Base-by-base conservation (phyloP, 345 rosid genomes). In the Noccaea bulbosa region DNA sequence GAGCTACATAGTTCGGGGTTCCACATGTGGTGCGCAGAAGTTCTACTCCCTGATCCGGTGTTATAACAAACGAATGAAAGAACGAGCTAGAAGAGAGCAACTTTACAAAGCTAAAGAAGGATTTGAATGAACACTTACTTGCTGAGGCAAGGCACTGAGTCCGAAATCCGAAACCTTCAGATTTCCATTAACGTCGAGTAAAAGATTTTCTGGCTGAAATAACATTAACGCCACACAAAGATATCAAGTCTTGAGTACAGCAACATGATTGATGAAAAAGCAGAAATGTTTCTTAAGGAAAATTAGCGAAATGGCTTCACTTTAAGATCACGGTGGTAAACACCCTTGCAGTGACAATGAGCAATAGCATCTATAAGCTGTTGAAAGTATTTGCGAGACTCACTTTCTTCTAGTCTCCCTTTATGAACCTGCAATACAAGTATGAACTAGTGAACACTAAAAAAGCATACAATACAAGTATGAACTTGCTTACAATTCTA, bases 1-100 rank as follows among this genome's bases (percentile, higher is more conserved):
- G 99, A 68, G 97, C 97, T 30, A 89, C 99, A 61, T 94, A 94
- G 82, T 94, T 94, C 17, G 97, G 97, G 62, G 97, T 94, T 81
- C 99, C 99, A 79, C 99, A 94, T 20, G 97, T 84, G 8, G 99
- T 93, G 54, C 81, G 93, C 59, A 91, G 85, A 74, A 93, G 91
- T 68, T 96, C 93, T 77, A 91, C 95, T 47, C 89, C 99, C 99
- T 94, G 78, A 77, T 33, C 49, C 47, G 69, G 40, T 51, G 45
- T 37, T 37, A 6, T 72, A 66, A 79, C 75, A 70, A 53, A 72
- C 58, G n/a, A 61, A 73, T 35, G 35, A 54, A 61, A 75, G 67
- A 41, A 61, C 73, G 67, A 41, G 20, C 69, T 53, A 35, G 20
- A 64, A 55, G 39, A 40, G n/a, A 61, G 30, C 16, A 38, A 62